Base-by-base conservation (phyloP, 768 basidiomycete species). In the Tulasnella sp. region DNA sequence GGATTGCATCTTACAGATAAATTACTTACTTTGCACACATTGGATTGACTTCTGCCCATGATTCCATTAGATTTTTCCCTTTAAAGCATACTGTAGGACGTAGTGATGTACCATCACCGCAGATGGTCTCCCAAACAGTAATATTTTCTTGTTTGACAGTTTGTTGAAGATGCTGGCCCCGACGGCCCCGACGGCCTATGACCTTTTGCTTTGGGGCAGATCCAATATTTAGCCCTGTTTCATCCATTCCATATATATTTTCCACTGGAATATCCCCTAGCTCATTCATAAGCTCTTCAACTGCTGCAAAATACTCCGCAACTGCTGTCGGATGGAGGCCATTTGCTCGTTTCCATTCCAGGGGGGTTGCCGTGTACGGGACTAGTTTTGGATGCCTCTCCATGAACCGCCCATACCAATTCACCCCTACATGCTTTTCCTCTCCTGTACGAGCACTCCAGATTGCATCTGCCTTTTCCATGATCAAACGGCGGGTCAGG, bases 391-490 rank as follows among this genome's bases (percentile, higher is more conserved):
- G 32, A 39, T 58, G 45, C 25, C 33, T n/a, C 13, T 34, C 22
- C 29, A 57, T n/a, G 41, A 58, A 57, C 48, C 32, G 7, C 16
- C 37, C 35, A 31, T 15, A 41, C 61, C 47, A 57, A 53, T 19
- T 47, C 37, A 12, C 28, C n/a, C 6, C 56, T 50, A 53, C 25
- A 10, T 25, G 31, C 13, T 41, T 19, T 13, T 15, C 25, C 12
- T 16, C 40, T 1, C 28, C 28, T 3, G 33, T 43, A 13, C 41
- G 37, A 16, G 47, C 48, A 6, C 37, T 32, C 12, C 46, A 43
- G 24, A 59, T 56, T 15, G 42, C 39, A 54, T 72, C 61, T 28
- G 65, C 66, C 57, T 64, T 58, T 54, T 68, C 66, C 46, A 63
- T 64, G 2, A 72, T 50, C 7, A 60, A 45, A 16, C 44, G 28